Base-by-base conservation (phyloP, 2,329 filamentous ascomycete genomes). In the Penicillium decumbens region DNA sequence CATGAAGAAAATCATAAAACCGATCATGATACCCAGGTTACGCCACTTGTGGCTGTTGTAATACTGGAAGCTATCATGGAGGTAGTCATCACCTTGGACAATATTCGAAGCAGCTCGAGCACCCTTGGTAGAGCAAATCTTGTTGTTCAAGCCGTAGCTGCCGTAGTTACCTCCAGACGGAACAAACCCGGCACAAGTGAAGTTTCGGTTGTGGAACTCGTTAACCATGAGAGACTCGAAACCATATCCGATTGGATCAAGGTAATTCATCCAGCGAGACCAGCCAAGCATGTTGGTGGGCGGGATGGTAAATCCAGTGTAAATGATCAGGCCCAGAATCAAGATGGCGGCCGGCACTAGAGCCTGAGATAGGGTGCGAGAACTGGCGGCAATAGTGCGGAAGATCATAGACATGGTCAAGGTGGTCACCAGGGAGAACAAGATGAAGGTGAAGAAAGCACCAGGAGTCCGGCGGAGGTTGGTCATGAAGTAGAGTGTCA, bases 341-440 rank as follows among this genome's bases (percentile, higher is more conserved):
- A 82, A 66, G 38, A 81, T 68, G 18, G 76, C 75, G 4, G 78
- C 75, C 0, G 79, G 78, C 3, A 78, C 77, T 68, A 81, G 66
- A 41, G 80, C 79, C 63, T 81, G 78, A 1, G 75, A 75, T 6
- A 82, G 67, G 0, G 87, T 88, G 43, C 86, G 79, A 6, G 88
- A 90, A 3, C 84, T 75, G 0, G 87, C 85, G 15, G 80, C 88
- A 56, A 93, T 88, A 6, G 83, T 85, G 37, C 88, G 82, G 80
- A 93, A 93, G 58, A 91, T 79, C 84, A 89, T 90, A 41, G 85
- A 89, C 87, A 93, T 92, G 59, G 81, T 77, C 63, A 95, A 58
- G 1, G 87, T 88, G 1, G 83, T 83, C 51, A 80, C 67, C 71
- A 92, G 88, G 3, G 83, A 85, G 65, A 91, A 80, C 43, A 95